A percentile compares a stretch with the other conserved stretches of the same genome.
Conservation (phyloP, 352 stramenopile species). For the Vaucheria bursata region DNA sequence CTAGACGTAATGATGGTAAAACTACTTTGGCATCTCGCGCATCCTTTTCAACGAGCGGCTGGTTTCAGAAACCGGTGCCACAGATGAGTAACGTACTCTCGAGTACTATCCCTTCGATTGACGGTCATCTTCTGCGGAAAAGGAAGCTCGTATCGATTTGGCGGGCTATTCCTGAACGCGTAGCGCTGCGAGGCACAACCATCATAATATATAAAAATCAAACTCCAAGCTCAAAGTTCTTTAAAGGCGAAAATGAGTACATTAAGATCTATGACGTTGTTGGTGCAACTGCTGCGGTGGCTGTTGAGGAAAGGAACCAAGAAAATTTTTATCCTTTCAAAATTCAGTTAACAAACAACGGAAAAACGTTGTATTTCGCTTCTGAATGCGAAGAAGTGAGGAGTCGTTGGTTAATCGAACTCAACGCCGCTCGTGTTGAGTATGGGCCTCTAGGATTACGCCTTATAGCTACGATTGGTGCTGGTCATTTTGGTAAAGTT, state of each 20-base stretch:
- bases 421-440: neutral
- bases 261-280: neutral
- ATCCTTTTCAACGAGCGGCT: too few relatives aligned
- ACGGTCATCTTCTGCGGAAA: neutral
- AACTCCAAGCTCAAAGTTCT: neutral
- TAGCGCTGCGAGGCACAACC: neutral
- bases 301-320: neutral
- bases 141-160: neutral
- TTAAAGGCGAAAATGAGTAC: too few relatives aligned
- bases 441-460: constrained; percentile 79
- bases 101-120: neutral
- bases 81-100: too few relatives aligned
- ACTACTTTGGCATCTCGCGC: too few relatives aligned
- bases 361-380: neutral
- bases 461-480: constrained; percentile 89
- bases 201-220: neutral
- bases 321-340: neutral
- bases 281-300: neutral
- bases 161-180: neutral
- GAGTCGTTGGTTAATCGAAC: neutral
- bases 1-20: too few relatives aligned
- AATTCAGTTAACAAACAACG: neutral
- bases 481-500: constrained; percentile 90
- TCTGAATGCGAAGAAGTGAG: neutral
- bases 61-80: too few relatives aligned